Conservation (phyloP, 768 basidiomycete species). For the Scleroderma bovista region DNA sequence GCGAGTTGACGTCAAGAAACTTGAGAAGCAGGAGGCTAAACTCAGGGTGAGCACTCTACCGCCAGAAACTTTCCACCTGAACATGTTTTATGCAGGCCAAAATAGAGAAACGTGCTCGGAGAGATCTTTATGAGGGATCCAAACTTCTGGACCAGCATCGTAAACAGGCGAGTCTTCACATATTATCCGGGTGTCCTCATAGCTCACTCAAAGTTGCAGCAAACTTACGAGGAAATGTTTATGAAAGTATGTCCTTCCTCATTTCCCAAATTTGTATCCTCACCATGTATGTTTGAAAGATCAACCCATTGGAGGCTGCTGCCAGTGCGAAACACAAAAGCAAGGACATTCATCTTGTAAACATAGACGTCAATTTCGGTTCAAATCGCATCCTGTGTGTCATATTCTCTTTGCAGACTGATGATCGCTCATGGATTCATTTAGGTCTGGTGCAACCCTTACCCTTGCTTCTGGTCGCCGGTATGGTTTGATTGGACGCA, state of each 20-base stretch:
- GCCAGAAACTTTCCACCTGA: background rate
- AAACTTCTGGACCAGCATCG: slow-evolving; percentile 89
- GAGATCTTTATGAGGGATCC: slow-evolving; percentile 93
- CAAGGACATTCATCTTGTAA: slow-evolving; percentile 93
- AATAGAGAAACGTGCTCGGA: slow-evolving; percentile 89
- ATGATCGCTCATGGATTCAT: slow-evolving; percentile 2
- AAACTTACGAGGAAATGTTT: slow-evolving; percentile 98
- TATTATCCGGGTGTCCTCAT: background rate
- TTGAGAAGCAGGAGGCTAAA: slow-evolving; percentile 97
- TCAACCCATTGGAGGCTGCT: slow-evolving; percentile 87
- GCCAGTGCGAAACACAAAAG: slow-evolving; percentile 84
- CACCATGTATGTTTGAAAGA: slow-evolving; percentile 34
- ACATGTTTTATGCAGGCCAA: slow-evolving; percentile 57
- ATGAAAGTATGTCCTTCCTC: slow-evolving; percentile 62
- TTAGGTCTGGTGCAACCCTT: slow-evolving; percentile 76
- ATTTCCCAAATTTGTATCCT: background rate
- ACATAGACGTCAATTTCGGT: slow-evolving; percentile 94
- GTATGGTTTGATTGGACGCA: slow-evolving; percentile 88
- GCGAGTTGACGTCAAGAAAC: slow-evolving; percentile 89
- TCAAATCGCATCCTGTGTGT: slow-evolving; percentile 87
- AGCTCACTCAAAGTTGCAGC: slow-evolving; percentile 41
- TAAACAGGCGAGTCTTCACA: slow-evolving; percentile 59
- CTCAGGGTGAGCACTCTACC: slow-evolving; percentile 51
- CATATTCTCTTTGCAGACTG: slow-evolving; percentile 6
- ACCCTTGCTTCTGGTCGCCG: slow-evolving; percentile 86